Percentiles rank a stretch among this genome's conserved stretches.
Evolutionary conservation across 768 basidiomycete species (phyloP).

Genomic region (Agaricus blazei): DNA sequence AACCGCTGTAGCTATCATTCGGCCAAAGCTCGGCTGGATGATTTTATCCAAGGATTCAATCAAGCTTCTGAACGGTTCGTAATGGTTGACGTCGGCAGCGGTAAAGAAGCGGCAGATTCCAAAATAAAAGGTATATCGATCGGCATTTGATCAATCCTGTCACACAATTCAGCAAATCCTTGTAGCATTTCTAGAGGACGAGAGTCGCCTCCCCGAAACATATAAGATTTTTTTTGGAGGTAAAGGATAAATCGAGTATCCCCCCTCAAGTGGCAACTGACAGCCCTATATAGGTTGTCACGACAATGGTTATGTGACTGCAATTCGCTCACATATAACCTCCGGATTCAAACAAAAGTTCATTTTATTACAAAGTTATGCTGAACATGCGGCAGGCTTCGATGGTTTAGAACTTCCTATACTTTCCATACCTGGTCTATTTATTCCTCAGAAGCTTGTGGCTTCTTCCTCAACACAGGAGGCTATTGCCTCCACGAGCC

Average conservation of each 20-base stretch:
- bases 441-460: conserved; percentile 51
- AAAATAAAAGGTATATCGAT: conserved; percentile 61
- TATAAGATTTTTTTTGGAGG: conserved; percentile 59
- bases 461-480: conserved; percentile 6
- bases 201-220: conserved; percentile 59
- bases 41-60: conserved; percentile 67
- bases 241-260: background rate
- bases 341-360: conserved; percentile 61
- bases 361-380: conserved; percentile 58
- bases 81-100: conserved; percentile 65
- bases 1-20: conserved; percentile 29
- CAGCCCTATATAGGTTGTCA: conserved; percentile 47
- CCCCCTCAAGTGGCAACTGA: conserved; percentile 2
- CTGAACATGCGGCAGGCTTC: conserved; percentile 56
- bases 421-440: conserved; percentile 51
- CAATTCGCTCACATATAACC: conserved; percentile 59
- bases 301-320: conserved; percentile 66
- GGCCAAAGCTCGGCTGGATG: conserved; percentile 46
- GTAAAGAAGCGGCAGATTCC: conserved; percentile 71
- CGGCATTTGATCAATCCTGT: conserved; percentile 9
- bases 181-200: conserved; percentile 52
- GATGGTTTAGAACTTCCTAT: conserved; percentile 50
- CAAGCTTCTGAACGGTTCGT: conserved; percentile 62
- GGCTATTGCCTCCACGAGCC: conserved; percentile 2
- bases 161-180: conserved; percentile 3